Base-by-base conservation (phyloP, 495 filamentous ascomycete genomes). In the Daldinia caldariorum region DNA sequence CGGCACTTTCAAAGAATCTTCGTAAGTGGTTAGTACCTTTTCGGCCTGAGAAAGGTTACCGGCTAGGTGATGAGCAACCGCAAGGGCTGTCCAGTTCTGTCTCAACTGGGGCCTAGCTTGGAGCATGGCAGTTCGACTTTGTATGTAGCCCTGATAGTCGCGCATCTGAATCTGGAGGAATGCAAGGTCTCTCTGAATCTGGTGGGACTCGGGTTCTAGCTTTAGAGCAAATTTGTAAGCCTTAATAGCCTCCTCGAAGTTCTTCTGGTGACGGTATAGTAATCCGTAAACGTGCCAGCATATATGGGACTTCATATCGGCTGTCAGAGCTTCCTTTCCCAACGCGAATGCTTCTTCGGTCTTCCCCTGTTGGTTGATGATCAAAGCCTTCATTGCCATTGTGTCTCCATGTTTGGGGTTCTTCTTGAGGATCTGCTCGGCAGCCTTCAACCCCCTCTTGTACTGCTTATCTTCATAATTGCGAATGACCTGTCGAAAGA, bases 201-300 rank as follows among this genome's bases (percentile, higher is more conserved):
- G 94, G 70, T 87, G 86, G 1, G 92, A 97, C 14, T 97, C 94
- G 26, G 96, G 94, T 73, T 99, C 94, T 50, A 97, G 87, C 79
- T 87, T 89, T 72, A 99, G 80, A 8, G 95, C 95, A 77, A 94
- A 96, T 72, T 94, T 94, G 83, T 99, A 99, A 49, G 95, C 95
- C 83, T 97, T 98, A 82, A 97, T 97, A 6, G 96, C 94, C 81
- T 98, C 95, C 79, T 97, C 94, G 65, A 94, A 97, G 82, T 98
- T 97, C 86, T 98, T 98, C 72, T 89, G 88, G 29, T 92, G 88
- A 32, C 94, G 89, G 79, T 94, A 97, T 41, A 99, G 85, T 64
- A 99, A 81, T n/a, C 95, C 95, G 74, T 98, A 98, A 39, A 99
- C 96, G 79, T 99, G 95, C 95, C 95, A 99, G 83, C 94, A 97